These are phyloP conservation scores for Schizosaccharomyces versatilis DNA, from an alignment of 1,139 yeast genomes.

Conservation along the genomic window DNA sequence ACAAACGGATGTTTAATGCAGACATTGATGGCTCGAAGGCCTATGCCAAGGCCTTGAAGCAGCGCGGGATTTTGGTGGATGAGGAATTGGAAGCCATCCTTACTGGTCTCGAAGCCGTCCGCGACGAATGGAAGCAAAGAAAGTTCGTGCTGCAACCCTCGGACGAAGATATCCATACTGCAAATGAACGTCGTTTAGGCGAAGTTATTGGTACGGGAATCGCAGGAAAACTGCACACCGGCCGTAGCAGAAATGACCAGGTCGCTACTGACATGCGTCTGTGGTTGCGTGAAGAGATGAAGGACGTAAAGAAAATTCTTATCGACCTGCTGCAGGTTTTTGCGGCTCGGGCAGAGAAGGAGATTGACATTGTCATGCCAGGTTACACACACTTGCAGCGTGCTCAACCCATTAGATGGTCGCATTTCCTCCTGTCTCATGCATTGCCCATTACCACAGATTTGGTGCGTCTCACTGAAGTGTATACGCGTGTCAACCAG, in stretches of 20 bases:
- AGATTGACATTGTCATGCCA: conserved; percentile 86
- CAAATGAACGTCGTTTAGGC: conserved; percentile 91
- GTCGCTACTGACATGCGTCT: conserved; percentile 96
- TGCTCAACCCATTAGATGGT: conserved; percentile 98
- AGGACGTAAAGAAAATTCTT: conserved; percentile 35
- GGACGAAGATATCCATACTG: conserved; percentile 96
- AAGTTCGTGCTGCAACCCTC: conserved; percentile 66
- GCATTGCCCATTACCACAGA: conserved; percentile 89
- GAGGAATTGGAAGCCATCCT: conserved; percentile 64
- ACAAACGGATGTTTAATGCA: conserved; percentile 79
- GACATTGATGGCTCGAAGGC: conserved; percentile 87
- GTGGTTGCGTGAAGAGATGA: conserved; percentile 61
- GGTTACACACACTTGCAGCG: conserved; percentile 96
- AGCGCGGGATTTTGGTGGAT: conserved; percentile 47
- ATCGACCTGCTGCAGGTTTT: conserved; percentile 29
- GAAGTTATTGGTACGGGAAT: conserved; percentile 81
- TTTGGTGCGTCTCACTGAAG: conserved; percentile 58
- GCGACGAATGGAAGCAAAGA: conserved; percentile 59
- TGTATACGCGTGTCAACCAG: conserved; percentile 59
- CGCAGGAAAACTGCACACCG: conserved; percentile 95
- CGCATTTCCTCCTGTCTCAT: conserved; percentile 87
- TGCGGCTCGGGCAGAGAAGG: conserved; percentile 53
- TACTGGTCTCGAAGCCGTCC: conserved; percentile 47
- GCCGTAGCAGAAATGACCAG: conserved; percentile 94
- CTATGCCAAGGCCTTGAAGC: conserved; percentile 67